Evolutionary conservation across 2,329 filamentous ascomycete species (phyloP), one percentile per base, ranked within the genome.

Genomic region (Aspergillus hortae): DNA sequence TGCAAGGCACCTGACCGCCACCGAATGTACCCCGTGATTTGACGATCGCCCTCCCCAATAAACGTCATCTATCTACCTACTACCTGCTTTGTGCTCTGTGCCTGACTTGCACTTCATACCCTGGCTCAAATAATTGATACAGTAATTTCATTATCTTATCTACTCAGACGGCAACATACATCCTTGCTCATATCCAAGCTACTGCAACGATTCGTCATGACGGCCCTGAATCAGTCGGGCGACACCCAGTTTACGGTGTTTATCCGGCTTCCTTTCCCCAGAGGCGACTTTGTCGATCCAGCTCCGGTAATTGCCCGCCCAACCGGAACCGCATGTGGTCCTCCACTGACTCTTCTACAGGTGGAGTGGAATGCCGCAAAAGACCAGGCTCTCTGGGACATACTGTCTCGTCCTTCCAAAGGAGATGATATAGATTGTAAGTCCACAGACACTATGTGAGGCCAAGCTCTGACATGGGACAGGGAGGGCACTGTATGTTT

Each of bases 241-340:
- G 56, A 59, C 48, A 58, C 58, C 41, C 62, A 72, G 51, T 77
- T 76, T 68, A 95, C 89, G 12, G 86, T 95, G 54, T 89, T 95
- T 64, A 83, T 99, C 57, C 83, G 92, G 56, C 81, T 97, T n/a
- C 94, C 94, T 21, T 95, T 96, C 65, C 83, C 87, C 33, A 83
- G 94, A 51, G 88, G 88, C 38, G 85, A 89, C 63, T 99, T 99
- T 74, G 82, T 92, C 56, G 92, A 99, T 72, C 94, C 94, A 52
- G 88, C 90, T 44, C 86, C 87, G 58, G 92, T 92, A 80, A 68
- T 81, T 48, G 47, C 21, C 25, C 21, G 17, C 10, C 21, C 27
- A 10, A 17, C 36, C 6, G 33, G 38, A 23, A 15, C 14, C 47
- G 23, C 30, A 35, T 17, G 6, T 41, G 27, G 46, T 52, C 53